Evolutionary conservation across 768 basidiomycete species (phyloP).

Genomic region (Holtermanniella nyarrowii): DNA sequence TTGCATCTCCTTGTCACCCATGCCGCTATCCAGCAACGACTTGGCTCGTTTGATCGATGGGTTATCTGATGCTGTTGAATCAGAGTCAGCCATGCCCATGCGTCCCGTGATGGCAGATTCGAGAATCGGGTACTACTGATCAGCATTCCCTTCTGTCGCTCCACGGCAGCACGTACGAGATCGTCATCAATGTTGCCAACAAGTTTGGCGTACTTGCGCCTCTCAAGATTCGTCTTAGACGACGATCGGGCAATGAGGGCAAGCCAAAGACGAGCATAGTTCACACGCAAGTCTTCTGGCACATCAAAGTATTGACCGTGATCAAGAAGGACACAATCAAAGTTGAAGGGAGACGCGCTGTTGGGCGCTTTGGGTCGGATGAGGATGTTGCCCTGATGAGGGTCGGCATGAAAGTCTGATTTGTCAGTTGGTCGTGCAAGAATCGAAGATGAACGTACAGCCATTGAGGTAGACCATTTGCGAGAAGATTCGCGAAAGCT

Average conservation of each 20-base stretch:
- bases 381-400: conserved; percentile 78
- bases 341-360: conserved; percentile 78
- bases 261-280: conserved; percentile 63
- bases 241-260: conserved; percentile 69
- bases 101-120: conserved; percentile 87
- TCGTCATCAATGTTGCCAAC: conserved; percentile 86
- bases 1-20: conserved; percentile 63
- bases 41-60: conserved; percentile 5
- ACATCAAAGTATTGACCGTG: conserved; percentile 80
- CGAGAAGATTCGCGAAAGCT: conserved; percentile 80
- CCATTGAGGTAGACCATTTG: conserved; percentile 95
- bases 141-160: neutral
- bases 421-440: neutral
- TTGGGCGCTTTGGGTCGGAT: conserved; percentile 60
- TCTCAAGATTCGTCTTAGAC: conserved; percentile 53
- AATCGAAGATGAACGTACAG: conserved; percentile 55
- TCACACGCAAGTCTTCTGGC: conserved; percentile 64
- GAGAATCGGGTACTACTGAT: conserved; percentile 74
- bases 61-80: neutral
- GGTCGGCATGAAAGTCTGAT: conserved; percentile 53
- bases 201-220: conserved; percentile 75
- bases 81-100: conserved; percentile 48
- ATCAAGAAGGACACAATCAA: conserved; percentile 89
- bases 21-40: conserved; percentile 22
- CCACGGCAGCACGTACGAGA: conserved; percentile 49